Evolutionary conservation across 2,329 filamentous ascomycete species (phyloP).

Genomic region (Gnomoniopsis smithogilvyi): DNA sequence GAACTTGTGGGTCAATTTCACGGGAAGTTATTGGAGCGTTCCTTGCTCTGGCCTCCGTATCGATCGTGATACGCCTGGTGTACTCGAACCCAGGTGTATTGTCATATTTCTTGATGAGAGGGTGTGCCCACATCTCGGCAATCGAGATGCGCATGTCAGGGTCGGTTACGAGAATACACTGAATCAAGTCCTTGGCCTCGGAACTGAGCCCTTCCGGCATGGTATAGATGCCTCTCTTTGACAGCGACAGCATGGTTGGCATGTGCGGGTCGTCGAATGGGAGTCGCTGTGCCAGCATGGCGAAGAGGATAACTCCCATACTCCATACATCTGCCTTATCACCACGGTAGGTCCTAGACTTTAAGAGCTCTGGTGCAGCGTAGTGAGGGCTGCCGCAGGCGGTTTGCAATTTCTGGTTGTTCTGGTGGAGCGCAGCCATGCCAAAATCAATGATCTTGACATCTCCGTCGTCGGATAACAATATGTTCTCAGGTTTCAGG

Average conservation of each 20-base stretch:
- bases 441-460: constrained; percentile 97
- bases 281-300: constrained; percentile 76
- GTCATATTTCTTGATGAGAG: constrained; percentile 81
- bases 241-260: constrained; percentile 55
- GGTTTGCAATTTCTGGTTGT: constrained; percentile 73
- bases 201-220: constrained; percentile 60
- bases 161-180: constrained; percentile 73
- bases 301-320: constrained; percentile 84
- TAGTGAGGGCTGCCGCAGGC: constrained; percentile 97
- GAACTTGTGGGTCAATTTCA: constrained; percentile 75
- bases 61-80: constrained; percentile 48
- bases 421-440: constrained; percentile 90
- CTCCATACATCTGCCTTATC: constrained; percentile 94
- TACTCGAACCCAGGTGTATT: constrained; percentile 66
- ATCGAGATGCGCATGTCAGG: constrained; percentile 78
- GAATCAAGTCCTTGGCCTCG: constrained; percentile 76
- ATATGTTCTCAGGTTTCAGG: constrained; percentile 94
- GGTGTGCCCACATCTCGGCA: constrained; percentile 79
- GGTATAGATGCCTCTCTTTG: constrained; percentile 56
- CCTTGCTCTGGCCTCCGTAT: constrained; percentile 59
- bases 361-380: constrained; percentile 87
- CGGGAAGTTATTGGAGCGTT: constrained; percentile 55
- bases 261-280: constrained; percentile 71
- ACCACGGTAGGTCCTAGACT: constrained; percentile 73
- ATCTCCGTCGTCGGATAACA: constrained; percentile 71